Base-by-base conservation (phyloP, 1,139 yeast species). In the Kodamaea suecica region DNA sequence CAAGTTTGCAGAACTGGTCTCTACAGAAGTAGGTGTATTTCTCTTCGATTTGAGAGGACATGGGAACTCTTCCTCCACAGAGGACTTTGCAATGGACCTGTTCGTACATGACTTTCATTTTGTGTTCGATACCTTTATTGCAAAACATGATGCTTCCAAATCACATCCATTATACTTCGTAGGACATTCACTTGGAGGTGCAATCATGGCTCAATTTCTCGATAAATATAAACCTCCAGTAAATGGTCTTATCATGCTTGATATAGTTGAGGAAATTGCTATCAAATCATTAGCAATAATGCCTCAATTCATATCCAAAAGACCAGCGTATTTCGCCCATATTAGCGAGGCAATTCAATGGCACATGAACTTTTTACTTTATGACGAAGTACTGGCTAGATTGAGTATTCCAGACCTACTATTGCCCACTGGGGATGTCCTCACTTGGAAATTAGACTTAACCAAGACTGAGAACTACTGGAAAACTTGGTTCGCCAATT, bases 101-200 rank as follows among this genome's bases (percentile, higher is more conserved):
- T 66, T 90, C 30, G 71, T 75, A 0, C 53, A 52, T 0, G 97
- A 92, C 57, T 75, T 81, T 36, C 49, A 57, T 1, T 61, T 59
- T 20, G 57, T 88, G 1, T 36, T 84, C 0, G 52, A 55, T 3
- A 45, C 53, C 27, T 69, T 81, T 30, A 44, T 56, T 16, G 30
- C 37, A 4, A 47, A 42, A 11, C 52, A 59, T 38, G 37, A 11
- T n/a, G 6, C 11, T 5, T 19, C 8, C 21, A 19, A 41, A 24
- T 46, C 42, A 2, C 36, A 15, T 15, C 44, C 58, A 3, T 30
- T 63, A 29, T 60, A 84, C 35, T 61, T 88, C 2, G 68, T 90
- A 5, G 98, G 98, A 0, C 99, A 92, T 55, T 86, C 96, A 3
- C 65, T 94, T 16, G 99, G 98, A 2, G 98, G 97, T 0, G 72